Conservation (phyloP, 2,329 filamentous ascomycete genomes). For the Botrytis cinerea region DNA sequence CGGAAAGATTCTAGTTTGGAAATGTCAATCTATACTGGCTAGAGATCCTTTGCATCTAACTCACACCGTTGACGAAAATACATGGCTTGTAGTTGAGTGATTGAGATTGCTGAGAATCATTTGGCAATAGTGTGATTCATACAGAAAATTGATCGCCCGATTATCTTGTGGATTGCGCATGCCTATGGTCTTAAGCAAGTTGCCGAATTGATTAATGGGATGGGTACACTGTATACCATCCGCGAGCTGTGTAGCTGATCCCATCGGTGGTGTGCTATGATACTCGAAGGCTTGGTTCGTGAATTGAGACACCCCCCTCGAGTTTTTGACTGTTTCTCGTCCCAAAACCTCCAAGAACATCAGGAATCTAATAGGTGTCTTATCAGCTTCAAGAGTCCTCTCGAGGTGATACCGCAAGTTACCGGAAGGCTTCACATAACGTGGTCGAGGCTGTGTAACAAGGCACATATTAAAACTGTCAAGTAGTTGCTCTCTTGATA, state of each 20-base stretch:
- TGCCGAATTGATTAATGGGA: constrained; percentile 46
- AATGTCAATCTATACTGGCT: not conserved
- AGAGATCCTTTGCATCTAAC: constrained; percentile 22
- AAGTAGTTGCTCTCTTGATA: constrained; percentile 51
- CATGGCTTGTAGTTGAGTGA: constrained; percentile 33
- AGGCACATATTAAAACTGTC: constrained; percentile 56
- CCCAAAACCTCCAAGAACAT: constrained; percentile 57
- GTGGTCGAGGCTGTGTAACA: constrained; percentile 47
- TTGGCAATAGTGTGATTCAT: constrained; percentile 42
- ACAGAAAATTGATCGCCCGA: constrained; percentile 43
- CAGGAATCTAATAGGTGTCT: constrained; percentile 52
- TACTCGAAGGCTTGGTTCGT: constrained; percentile 50
- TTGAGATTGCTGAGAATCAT: constrained; percentile 41
- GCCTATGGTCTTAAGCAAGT: constrained; percentile 49
- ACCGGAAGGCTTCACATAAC: constrained; percentile 47
- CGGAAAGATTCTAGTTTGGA: constrained; percentile 1
- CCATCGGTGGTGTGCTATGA: constrained; percentile 49
- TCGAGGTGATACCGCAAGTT: constrained; percentile 50
- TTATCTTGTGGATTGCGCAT: constrained; percentile 37
- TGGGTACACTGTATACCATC: constrained; percentile 49
- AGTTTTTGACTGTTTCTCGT: constrained; percentile 45
- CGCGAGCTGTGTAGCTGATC: constrained; percentile 46
- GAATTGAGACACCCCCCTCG: constrained; percentile 44
- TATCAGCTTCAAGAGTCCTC: constrained; percentile 50
- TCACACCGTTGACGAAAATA: constrained; percentile 34